A percentile compares a stretch with the other conserved stretches of the same genome.
Evolutionary conservation across 352 stramenopile genomes (phyloP).

Genomic region (Phytophthora pseudosyringae): DNA sequence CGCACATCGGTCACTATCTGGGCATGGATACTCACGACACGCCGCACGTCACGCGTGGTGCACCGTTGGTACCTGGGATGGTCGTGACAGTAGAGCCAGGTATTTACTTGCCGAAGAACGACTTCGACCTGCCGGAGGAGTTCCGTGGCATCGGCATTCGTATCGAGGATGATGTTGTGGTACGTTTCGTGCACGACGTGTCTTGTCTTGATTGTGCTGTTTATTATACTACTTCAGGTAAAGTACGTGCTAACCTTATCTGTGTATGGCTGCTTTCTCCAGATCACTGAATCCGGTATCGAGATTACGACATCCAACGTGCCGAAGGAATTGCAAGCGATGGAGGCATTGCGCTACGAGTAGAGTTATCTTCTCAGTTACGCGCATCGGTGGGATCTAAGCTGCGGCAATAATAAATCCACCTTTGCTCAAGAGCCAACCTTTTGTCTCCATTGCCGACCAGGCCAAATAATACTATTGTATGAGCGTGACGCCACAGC

Average conservation of each 20-base stretch:
- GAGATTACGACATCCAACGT: constrained; percentile 74
- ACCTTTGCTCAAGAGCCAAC: not conserved
- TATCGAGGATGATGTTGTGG: constrained; percentile 88
- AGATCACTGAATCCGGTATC: constrained; percentile 81
- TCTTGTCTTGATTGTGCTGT: not conserved
- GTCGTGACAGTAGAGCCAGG: constrained; percentile 85
- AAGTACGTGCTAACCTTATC: not conserved
- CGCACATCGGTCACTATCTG: constrained; percentile 86
- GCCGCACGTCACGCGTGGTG: constrained; percentile 65
- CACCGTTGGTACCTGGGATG: constrained; percentile 73
- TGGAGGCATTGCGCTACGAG: constrained; percentile 60
- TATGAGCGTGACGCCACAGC: not conserved
- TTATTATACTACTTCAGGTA: not conserved
- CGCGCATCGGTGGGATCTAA: constrained; percentile 11
- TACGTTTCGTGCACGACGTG: constrained; percentile 34
- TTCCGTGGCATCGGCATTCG: constrained; percentile 87
- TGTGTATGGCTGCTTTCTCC: constrained; percentile 12
- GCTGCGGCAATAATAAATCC: constrained; percentile 13
- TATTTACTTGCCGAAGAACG: constrained; percentile 84
- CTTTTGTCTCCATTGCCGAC: not conserved
- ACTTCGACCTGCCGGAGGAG: constrained; percentile 65
- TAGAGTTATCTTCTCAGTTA: constrained; percentile 28
- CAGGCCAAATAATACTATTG: constrained; percentile 17
- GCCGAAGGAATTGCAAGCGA: constrained; percentile 74
- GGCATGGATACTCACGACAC: constrained; percentile 89